Evolutionary conservation across 164 flowering plant genomes (phyloP), one percentile per base, ranked within the genome.

Genomic region (Berberis thunbergii): DNA sequence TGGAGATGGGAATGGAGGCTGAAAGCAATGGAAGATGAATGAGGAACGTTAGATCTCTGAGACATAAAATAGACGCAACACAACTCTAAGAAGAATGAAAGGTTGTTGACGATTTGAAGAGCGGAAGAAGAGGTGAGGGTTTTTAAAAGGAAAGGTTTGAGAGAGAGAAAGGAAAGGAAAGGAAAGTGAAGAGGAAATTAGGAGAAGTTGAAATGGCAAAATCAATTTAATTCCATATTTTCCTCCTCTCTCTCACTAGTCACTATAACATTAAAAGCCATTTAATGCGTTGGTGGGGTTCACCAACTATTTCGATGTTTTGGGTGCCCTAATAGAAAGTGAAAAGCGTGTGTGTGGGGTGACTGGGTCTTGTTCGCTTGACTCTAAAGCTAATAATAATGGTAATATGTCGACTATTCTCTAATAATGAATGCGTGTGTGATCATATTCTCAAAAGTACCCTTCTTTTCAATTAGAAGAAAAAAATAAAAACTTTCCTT

Each of bases 21-120:
- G 54, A 68, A 68, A 54, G 74, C 70, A 39, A 69, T 57, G 6
- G 75, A 63, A 8, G 72, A 71, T 42, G 78, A 72, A 60, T 75
- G 78, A 49, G 77, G 77, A 45, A 70, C 70, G 70, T 61, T 58
- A 54, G 72, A 70, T 49, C 77, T 65, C 64, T 75, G 78, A 71
- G 78, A 75, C 75, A 72, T 74, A 65, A 62, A 53, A 41, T 49
- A 45, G 44, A 41, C 49, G 1, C 8, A 48, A 40, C 26, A 26
- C 26, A 26, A 26, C 26, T 26, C 26, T 26, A 26, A 26, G 40
- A 42, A 39, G 45, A 50, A 12, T 55, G 41, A 49, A 42, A 11
- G 62, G 48, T 57, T 54, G 43, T 39, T 26, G 44, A 1, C 7
- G 41, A 1, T 7, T 39, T 57, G 44, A 41, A 43, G 62, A 60